A percentile compares a stretch with the other conserved stretches of the same genome.
Conservation (phyloP, 78 protist genomes). For the Reticulomyxa filosa region DNA sequence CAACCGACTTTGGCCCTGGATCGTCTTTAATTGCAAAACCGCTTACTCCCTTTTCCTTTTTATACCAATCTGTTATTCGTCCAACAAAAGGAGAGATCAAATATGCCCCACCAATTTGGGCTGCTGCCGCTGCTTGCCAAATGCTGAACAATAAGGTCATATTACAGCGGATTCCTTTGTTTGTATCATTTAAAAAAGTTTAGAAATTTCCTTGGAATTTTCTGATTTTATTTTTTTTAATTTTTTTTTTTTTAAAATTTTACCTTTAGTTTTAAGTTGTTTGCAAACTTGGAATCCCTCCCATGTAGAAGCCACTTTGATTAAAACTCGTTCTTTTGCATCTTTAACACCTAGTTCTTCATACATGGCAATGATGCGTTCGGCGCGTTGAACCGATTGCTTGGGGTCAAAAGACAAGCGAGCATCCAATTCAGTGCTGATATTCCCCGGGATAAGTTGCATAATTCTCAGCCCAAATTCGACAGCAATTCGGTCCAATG, state of each 20-base stretch:
- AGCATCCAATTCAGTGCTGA: conserved; percentile 7
- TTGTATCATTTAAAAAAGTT: no score
- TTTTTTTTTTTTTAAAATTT: no score
- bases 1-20: conserved; percentile 4
- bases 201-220: no score
- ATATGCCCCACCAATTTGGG: conserved; percentile 4
- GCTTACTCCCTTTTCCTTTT: background rate
- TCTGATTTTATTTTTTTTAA: no score
- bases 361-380: background rate
- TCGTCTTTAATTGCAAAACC: background rate
- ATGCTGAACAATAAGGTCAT: background rate
- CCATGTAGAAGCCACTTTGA: conserved; percentile 12
- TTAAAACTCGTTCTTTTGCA: no score
- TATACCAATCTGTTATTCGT: conserved; percentile 9
- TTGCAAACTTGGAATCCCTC: background rate
- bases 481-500: conserved; percentile 7
- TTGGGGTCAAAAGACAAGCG: conserved; percentile 5
- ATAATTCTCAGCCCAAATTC: conserved; percentile 1
- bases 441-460: conserved; percentile 3
- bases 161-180: conserved; percentile 13
- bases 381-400: conserved; percentile 1
- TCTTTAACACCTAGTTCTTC: background rate
- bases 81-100: conserved; percentile 15
- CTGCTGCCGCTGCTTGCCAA: conserved; percentile 7
- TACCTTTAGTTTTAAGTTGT: background rate